Percentiles rank a stretch among this genome's conserved stretches.
These are phyloP conservation scores for Sabuloglossum arenarium DNA, from an alignment of 495 filamentous ascomycete species.

Conservation along the genomic window DNA sequence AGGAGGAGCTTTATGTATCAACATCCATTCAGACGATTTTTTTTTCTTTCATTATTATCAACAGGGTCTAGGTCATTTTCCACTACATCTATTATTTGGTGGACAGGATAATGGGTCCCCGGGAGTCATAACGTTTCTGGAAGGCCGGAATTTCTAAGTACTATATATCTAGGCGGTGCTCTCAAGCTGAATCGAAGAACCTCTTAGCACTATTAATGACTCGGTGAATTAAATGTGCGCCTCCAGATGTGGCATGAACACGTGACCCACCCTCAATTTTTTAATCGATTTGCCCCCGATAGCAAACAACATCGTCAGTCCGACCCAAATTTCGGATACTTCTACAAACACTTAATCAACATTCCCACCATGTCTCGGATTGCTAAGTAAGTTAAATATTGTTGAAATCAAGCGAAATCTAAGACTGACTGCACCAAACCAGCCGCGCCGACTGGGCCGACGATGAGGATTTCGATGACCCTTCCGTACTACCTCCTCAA, in stretches of 20 bases:
- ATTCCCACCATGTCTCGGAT: neutral
- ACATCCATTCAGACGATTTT: neutral
- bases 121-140: no score
- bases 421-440: neutral
- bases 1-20: neutral
- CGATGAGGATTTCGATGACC: conserved; percentile 78
- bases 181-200: no score
- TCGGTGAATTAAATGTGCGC: neutral
- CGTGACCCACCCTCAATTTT: neutral
- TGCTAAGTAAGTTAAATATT: neutral
- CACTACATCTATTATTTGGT: neutral
- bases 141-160: no score
- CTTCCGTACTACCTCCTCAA: conserved; percentile 57
- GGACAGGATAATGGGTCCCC: no score
- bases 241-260: neutral
- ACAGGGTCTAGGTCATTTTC: neutral
- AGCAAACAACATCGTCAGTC: no score
- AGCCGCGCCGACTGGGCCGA: conserved; percentile 85
- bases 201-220: no score
- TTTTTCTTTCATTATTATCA: neutral
- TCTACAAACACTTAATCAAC: neutral
- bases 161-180: no score
- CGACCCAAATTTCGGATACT: no score
- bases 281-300: neutral
- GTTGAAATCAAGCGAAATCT: neutral